Percentiles rank a stretch among this genome's conserved stretches.
These are phyloP conservation scores for Sesbania bispinosa DNA, from an alignment of 306 rosid species.

Conservation along the genomic window DNA sequence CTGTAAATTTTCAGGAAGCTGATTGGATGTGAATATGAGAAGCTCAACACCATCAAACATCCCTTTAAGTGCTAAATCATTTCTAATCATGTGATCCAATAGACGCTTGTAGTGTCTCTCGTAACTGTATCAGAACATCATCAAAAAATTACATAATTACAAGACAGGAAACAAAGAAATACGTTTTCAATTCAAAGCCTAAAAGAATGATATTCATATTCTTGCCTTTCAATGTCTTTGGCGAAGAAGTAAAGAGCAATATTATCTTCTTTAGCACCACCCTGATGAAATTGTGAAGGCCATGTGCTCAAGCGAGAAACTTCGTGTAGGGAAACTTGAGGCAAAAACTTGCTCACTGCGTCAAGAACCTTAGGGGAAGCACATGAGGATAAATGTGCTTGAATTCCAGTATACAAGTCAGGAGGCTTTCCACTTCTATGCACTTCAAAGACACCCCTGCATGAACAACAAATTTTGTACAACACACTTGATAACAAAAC, in stretches of 20 bases:
- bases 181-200: background rate
- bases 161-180: background rate
- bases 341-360: slow-evolving; percentile 51
- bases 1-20: slow-evolving; percentile 85
- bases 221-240: slow-evolving; percentile 68
- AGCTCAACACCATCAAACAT: slow-evolving; percentile 71
- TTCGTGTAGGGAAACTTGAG: slow-evolving; percentile 57
- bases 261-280: slow-evolving; percentile 76
- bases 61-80: slow-evolving; percentile 86
- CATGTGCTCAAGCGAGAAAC: slow-evolving; percentile 81
- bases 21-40: slow-evolving; percentile 81
- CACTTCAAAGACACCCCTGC: slow-evolving; percentile 82
- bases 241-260: slow-evolving; percentile 96
- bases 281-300: slow-evolving; percentile 78
- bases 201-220: slow-evolving; percentile 12
- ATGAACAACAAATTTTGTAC: slow-evolving; percentile 26
- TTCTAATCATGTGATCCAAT: slow-evolving; percentile 73
- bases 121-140: slow-evolving; percentile 48
- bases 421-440: slow-evolving; percentile 53
- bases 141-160: background rate
- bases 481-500: slow-evolving; percentile 18
- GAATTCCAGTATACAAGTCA: slow-evolving; percentile 63
- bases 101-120: slow-evolving; percentile 69
- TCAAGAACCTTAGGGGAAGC: slow-evolving; percentile 80
- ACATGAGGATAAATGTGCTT: slow-evolving; percentile 80